phyloP scores from a whole-genome alignment of 257 asterid genomes.

The Verbascum thapsus region DNA sequence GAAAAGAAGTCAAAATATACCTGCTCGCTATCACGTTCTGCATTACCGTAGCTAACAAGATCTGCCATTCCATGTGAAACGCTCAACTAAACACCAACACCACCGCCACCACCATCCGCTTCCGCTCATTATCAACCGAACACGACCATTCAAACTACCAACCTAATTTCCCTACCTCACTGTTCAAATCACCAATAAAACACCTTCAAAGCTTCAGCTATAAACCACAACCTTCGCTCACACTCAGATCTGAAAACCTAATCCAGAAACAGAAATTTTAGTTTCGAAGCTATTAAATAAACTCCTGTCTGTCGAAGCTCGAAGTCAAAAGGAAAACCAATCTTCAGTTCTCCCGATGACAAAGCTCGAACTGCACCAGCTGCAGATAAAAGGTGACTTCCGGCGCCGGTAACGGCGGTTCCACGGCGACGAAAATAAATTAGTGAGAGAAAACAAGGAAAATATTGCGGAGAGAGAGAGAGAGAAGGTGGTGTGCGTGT shows the following conservation, averaged over 20 bases:
- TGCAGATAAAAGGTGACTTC: background rate
- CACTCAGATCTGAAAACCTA: conserved; percentile 38
- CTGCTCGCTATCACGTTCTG: conserved; percentile 88
- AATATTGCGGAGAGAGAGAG: conserved; percentile 5
- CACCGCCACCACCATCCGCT: conserved; percentile 71
- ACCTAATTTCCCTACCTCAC: conserved; percentile 26
- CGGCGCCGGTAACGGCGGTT: conserved; percentile 14
- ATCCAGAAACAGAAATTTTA: background rate
- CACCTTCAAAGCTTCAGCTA: conserved; percentile 16
- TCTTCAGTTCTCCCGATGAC: conserved; percentile 30
- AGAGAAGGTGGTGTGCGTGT: no score
- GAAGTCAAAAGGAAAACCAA: conserved; percentile 34
- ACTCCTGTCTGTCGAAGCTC: conserved; percentile 23
- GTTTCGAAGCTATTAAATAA: conserved; percentile 12
- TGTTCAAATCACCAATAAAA: conserved; percentile 26
- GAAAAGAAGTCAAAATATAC: conserved; percentile 36
- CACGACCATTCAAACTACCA: conserved; percentile 64
- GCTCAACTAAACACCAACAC: conserved; percentile 73
- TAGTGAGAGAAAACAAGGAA: no score
- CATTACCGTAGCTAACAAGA: conserved; percentile 85
- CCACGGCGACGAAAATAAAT: conserved; percentile 5
- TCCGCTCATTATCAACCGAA: conserved; percentile 83
- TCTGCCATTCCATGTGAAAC: conserved; percentile 98
- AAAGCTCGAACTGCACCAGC: conserved; percentile 21
- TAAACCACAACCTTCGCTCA: conserved; percentile 21